These are phyloP conservation scores for Hortaea sp. DNA, from an alignment of 2,329 filamentous ascomycete genomes.

Conservation along the genomic window DNA sequence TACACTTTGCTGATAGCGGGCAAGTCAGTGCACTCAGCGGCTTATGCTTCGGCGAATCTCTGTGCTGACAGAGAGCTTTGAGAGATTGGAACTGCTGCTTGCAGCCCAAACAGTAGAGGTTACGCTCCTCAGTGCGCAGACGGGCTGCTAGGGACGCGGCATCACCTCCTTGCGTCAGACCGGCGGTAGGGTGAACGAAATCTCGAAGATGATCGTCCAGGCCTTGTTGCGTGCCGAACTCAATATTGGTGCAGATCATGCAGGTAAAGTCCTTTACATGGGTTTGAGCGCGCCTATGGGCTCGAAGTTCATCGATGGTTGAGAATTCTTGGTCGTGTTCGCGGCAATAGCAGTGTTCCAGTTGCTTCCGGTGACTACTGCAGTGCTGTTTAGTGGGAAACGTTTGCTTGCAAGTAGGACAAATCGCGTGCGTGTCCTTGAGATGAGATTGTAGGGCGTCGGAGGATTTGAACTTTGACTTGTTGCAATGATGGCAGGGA, in stretches of 20 bases:
- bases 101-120: conserved; percentile 8
- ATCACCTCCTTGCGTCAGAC: neutral
- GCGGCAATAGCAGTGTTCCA: conserved; percentile 8
- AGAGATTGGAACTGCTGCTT: conserved; percentile 4
- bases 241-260: conserved; percentile 2
- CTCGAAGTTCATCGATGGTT: neutral
- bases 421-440: conserved; percentile 1
- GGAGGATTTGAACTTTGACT: neutral
- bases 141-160: neutral
- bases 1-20: conserved; percentile 6
- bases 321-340: conserved; percentile 5
- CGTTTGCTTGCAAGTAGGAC: conserved; percentile 6
- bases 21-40: conserved; percentile 8
- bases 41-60: conserved; percentile 10
- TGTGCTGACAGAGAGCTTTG: conserved; percentile 7
- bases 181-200: conserved; percentile 2
- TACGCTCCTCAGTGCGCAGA: conserved; percentile 3
- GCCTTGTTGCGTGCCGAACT: conserved; percentile 4
- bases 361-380: conserved; percentile 3
- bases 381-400: conserved; percentile 1
- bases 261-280: conserved; percentile 7
- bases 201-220: conserved; percentile 7
- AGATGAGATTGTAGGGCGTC: conserved; percentile 1
- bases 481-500: conserved; percentile 1
- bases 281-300: conserved; percentile 1